A percentile compares a stretch with the other conserved stretches of the same genome.
These are phyloP conservation scores for Hura crepitans DNA, from an alignment of 441 rosid genomes.

Conservation along the genomic window DNA sequence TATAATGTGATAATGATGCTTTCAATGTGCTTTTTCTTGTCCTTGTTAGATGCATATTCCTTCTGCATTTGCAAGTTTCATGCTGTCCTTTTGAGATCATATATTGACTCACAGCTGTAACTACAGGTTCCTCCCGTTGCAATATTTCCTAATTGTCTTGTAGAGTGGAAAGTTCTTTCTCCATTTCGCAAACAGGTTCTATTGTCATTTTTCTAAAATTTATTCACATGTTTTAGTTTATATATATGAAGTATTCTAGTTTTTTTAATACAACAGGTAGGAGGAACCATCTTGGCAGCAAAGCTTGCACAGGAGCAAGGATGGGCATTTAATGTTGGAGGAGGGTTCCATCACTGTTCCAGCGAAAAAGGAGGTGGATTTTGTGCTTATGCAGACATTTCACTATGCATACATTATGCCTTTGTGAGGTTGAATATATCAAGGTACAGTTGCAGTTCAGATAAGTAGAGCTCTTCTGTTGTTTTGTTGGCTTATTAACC, in stretches of 20 bases:
- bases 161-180: conserved; percentile 70
- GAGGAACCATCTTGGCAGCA: conserved; percentile 88
- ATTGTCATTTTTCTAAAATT: background rate
- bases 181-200: conserved; percentile 83
- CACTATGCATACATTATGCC: conserved; percentile 82
- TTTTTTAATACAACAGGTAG: conserved; percentile 47
- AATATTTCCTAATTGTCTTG: conserved; percentile 63
- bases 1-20: background rate
- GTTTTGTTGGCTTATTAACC: conserved; percentile 5
- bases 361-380: conserved; percentile 82
- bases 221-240: conserved; percentile 11
- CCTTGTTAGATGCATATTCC: background rate
- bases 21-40: background rate
- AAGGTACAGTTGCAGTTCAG: conserved; percentile 40
- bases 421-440: conserved; percentile 61
- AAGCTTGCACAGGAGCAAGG: conserved; percentile 83
- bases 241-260: conserved; percentile 10
- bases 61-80: background rate
- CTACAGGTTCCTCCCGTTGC: conserved; percentile 84
- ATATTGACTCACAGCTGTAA: conserved; percentile 22
- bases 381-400: conserved; percentile 88
- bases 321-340: conserved; percentile 95
- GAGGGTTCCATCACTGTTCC: conserved; percentile 96
- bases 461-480: conserved; percentile 17
- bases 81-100: background rate